These are phyloP conservation scores for Galeopsis tetrahit DNA, from an alignment of 257 asterid species.

Conservation along the genomic window DNA sequence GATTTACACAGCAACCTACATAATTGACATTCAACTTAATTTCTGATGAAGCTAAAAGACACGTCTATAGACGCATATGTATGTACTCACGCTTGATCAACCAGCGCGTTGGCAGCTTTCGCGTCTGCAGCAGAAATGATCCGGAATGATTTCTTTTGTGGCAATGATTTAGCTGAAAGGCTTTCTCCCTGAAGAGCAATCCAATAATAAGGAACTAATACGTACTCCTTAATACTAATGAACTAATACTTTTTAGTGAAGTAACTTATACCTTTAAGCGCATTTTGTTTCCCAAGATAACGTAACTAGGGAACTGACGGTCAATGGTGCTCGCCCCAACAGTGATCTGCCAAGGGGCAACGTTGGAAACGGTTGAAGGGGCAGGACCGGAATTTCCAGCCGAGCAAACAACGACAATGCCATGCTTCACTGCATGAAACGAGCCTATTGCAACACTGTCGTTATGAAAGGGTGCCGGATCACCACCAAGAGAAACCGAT, in stretches of 20 bases:
- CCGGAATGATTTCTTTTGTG: conserved; percentile 43
- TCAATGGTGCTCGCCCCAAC: conserved; percentile 93
- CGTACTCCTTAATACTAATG: background rate
- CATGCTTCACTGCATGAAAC: conserved; percentile 81
- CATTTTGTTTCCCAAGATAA: conserved; percentile 59
- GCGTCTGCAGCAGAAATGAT: conserved; percentile 61
- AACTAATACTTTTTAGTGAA: background rate
- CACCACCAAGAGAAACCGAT: conserved; percentile 86
- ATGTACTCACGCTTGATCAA: conserved; percentile 67
- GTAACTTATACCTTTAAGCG: conserved; percentile 38
- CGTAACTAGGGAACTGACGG: conserved; percentile 68
- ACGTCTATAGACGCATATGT: background rate
- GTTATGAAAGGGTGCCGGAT: conserved; percentile 53
- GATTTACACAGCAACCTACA: conserved; percentile 67
- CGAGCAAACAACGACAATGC: conserved; percentile 77
- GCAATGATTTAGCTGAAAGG: conserved; percentile 57
- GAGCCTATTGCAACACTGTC: conserved; percentile 91
- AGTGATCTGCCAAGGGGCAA: conserved; percentile 89
- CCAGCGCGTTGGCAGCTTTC: conserved; percentile 52
- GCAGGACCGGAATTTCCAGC: conserved; percentile 92
- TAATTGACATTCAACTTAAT: background rate
- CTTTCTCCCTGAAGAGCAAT: conserved; percentile 68
- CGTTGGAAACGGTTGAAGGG: conserved; percentile 63
- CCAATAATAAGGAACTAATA: background rate
- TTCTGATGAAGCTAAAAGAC: conserved; percentile 1